Percentiles rank a stretch among this genome's conserved stretches.
Conservation (phyloP, 306 rosid genomes). For the Urtica urens region DNA sequence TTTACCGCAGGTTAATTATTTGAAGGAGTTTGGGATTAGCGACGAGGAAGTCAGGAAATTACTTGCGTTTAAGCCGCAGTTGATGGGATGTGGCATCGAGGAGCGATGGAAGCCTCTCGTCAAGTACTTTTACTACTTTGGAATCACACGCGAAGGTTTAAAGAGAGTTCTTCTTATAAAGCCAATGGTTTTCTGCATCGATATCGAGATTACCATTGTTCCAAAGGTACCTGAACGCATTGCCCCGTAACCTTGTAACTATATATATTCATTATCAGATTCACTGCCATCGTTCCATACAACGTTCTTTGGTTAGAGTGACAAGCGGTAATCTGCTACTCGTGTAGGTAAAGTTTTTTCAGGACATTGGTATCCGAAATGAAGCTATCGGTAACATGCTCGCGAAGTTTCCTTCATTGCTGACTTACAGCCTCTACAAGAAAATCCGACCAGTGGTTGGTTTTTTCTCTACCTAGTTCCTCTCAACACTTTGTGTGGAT, state of each 20-base stretch:
- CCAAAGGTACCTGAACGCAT: slow-evolving; percentile 50
- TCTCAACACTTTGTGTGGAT: too few species aligned
- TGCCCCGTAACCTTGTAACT: too few species aligned
- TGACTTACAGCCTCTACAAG: slow-evolving; percentile 78
- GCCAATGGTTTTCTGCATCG: slow-evolving; percentile 75
- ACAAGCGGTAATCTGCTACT: slow-evolving; percentile 12
- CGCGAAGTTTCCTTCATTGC: slow-evolving; percentile 73
- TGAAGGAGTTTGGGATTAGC: slow-evolving; percentile 80
- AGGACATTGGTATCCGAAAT: slow-evolving; percentile 60
- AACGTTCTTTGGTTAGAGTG: too few species aligned
- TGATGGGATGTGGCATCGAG: slow-evolving; percentile 86
- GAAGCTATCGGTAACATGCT: slow-evolving; percentile 91
- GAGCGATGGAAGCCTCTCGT: slow-evolving; percentile 89
- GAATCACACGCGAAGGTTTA: slow-evolving; percentile 80
- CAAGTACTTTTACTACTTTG: slow-evolving; percentile 68
- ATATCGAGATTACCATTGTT: slow-evolving; percentile 61
- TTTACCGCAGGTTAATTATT: slow-evolving; percentile 55
- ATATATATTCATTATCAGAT: too few species aligned
- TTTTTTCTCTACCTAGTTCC: slow-evolving; percentile 21
- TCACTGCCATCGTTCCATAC: too few species aligned
- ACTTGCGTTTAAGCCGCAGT: slow-evolving; percentile 73
- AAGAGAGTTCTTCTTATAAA: slow-evolving; percentile 71
- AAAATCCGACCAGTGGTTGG: slow-evolving; percentile 87
- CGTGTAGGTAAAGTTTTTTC: slow-evolving; percentile 63
- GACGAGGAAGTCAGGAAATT: slow-evolving; percentile 60